Evolutionary conservation across 306 rosid species (phyloP).

Genomic region (Canavalia gladiata): DNA sequence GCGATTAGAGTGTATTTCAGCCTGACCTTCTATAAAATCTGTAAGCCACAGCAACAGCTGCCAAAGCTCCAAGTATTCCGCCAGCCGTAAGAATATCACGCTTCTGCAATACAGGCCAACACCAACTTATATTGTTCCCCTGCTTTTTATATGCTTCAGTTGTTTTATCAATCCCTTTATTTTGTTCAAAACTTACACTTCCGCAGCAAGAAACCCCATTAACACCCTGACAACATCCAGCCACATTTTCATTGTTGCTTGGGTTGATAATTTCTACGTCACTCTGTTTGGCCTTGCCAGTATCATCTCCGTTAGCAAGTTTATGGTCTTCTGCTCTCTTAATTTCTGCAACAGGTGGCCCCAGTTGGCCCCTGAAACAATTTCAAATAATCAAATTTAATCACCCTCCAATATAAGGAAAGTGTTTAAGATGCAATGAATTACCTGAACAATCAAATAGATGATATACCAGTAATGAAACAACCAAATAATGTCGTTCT

Average conservation of each 20-base stretch:
- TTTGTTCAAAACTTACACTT: conserved; percentile 65
- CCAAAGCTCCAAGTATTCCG: conserved; percentile 73
- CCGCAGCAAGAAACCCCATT: conserved; percentile 85
- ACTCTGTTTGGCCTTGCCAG: conserved; percentile 44
- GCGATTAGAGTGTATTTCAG: conserved; percentile 46
- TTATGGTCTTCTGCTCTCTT: conserved; percentile 47
- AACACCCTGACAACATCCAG: conserved; percentile 69
- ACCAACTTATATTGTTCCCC: conserved; percentile 49
- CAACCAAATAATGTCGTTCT: conserved; percentile 15
- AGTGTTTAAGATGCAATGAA: background rate
- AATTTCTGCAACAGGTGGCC: conserved; percentile 34
- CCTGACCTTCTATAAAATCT: conserved; percentile 71
- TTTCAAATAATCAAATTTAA: conserved; percentile 18
- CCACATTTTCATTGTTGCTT: conserved; percentile 49
- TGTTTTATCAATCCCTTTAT: conserved; percentile 47
- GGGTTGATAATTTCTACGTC: conserved; percentile 34
- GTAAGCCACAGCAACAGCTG: conserved; percentile 75
- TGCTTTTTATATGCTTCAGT: conserved; percentile 48
- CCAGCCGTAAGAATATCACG: conserved; percentile 62
- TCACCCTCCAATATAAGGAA: conserved; percentile 5
- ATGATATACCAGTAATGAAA: conserved; percentile 6
- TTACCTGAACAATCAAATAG: background rate
- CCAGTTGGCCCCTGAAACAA: conserved; percentile 63
- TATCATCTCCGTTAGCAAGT: conserved; percentile 45
- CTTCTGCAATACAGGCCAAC: conserved; percentile 64